These are phyloP conservation scores for Trichoderma afroharzianum DNA, from an alignment of 2,329 filamentous ascomycete genomes.

Conservation along the genomic window DNA sequence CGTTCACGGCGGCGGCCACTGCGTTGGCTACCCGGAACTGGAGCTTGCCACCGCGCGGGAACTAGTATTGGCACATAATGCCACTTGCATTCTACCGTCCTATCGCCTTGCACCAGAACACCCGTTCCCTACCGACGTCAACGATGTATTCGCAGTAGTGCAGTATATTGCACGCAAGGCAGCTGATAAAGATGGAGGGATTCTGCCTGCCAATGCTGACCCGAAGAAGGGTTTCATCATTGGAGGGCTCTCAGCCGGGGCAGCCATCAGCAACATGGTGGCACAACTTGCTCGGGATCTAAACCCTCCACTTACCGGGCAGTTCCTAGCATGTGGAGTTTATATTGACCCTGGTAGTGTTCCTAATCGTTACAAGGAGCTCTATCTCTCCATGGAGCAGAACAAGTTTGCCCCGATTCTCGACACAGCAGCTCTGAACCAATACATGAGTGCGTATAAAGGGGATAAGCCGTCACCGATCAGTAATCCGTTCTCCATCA, in stretches of 20 bases:
- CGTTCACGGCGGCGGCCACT: neutral
- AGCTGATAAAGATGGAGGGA: neutral
- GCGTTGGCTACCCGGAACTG: neutral
- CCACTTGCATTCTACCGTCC: neutral
- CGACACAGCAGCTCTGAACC: neutral
- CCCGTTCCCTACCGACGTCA: neutral
- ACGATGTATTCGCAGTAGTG: neutral
- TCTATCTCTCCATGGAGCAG: neutral
- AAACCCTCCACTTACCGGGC: neutral
- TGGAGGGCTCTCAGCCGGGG: neutral
- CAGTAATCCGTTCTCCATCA: neutral
- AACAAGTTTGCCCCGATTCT: neutral
- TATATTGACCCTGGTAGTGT: neutral
- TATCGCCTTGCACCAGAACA: neutral
- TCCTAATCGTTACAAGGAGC: neutral
- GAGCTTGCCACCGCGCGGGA: neutral
- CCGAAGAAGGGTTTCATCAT: neutral
- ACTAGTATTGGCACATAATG: neutral
- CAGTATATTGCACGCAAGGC: neutral
- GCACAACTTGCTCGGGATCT: neutral
- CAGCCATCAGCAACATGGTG: neutral
- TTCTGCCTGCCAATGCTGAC: neutral
- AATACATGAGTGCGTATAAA: neutral
- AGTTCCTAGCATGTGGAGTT: neutral
- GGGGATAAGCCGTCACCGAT: neutral